These are phyloP conservation scores for Panaeolus papilionaceus DNA, from an alignment of 768 basidiomycete species.

Conservation along the genomic window DNA sequence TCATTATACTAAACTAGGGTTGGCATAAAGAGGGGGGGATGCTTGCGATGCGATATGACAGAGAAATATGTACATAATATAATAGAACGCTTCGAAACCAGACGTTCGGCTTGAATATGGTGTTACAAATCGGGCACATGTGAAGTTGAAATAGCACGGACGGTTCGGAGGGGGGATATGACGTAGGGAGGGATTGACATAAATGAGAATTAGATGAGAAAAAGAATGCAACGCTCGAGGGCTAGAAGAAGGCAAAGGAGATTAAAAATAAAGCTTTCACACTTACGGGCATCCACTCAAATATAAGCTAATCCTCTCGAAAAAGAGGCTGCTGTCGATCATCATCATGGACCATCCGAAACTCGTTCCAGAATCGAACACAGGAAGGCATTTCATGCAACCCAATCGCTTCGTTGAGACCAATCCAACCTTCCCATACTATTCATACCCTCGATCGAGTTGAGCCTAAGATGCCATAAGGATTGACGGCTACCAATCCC, in stretches of 20 bases:
- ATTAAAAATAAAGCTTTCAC: slow-evolving; percentile 6
- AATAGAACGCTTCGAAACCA: background rate
- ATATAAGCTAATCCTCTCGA: background rate
- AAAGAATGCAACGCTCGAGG: background rate
- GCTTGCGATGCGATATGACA: background rate
- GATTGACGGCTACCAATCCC: background rate
- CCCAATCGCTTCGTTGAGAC: background rate
- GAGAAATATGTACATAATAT: slow-evolving; percentile 11
- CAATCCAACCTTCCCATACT: background rate
- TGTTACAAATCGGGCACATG: background rate
- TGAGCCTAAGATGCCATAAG: background rate
- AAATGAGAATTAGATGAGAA: background rate
- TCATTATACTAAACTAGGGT: slow-evolving; percentile 16
- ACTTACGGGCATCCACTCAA: background rate
- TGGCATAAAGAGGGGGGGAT: slow-evolving; percentile 6
- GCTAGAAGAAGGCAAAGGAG: slow-evolving; percentile 1
- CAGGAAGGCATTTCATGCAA: background rate
- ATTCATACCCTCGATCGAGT: background rate
- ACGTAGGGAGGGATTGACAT: background rate
- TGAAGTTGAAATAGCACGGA: background rate
- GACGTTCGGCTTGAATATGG: background rate
- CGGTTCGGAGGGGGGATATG: background rate
- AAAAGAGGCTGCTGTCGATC: background rate
- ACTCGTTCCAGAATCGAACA: background rate
- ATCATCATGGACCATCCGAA: slow-evolving; percentile 5